Evolutionary conservation across 352 stramenopile genomes (phyloP), one percentile per base, ranked within the genome.

Genomic region (Plasmopara halstedii): DNA sequence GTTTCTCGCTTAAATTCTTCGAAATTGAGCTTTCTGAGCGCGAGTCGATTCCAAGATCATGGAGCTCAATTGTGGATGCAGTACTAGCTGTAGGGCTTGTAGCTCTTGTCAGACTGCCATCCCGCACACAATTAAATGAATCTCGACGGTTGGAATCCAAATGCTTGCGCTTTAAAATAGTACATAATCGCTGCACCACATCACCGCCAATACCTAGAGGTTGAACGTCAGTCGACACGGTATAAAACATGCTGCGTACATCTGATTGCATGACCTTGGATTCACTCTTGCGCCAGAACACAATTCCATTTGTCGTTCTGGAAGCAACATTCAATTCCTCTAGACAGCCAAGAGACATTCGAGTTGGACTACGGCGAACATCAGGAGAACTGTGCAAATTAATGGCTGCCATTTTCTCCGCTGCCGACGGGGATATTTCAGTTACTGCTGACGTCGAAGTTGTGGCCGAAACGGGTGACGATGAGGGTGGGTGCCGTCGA

Each of bases 261-360:
- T 85, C 63, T 7, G 48, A 45, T 7, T 58, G 47, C 13, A 58
- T 60, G 9, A 77, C 39, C 0, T 62, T 70, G 0, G 67, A 70
- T 15, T 79, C 59, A 9, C 68, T 61, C 26, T 83, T 82, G 11
- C 62, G 49, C 70, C 70, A 87, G 47, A 87, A 87, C 3, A 83
- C 62, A 21, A 87, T 65, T 1, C 70, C 70, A 44, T 74, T 71
- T 8, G 67, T 77, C 27, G 71, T 85, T 46, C 80, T 70, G 4
- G 71, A 71, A 6, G 72, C 73, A n/a, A 79, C 59, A 29, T 85
- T 83, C 9, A 83, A 52, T 19, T 85, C 70, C 4, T 72, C 58
- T 2, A 84, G 53, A 20, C 64, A 74, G 22, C 70, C 63, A 14
- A 87, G 54, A 4, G 59, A 70, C 56, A 71, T 69, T 11, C 60